Conservation (phyloP, 345 rosid species). For the Eucalyptus caleyi region DNA sequence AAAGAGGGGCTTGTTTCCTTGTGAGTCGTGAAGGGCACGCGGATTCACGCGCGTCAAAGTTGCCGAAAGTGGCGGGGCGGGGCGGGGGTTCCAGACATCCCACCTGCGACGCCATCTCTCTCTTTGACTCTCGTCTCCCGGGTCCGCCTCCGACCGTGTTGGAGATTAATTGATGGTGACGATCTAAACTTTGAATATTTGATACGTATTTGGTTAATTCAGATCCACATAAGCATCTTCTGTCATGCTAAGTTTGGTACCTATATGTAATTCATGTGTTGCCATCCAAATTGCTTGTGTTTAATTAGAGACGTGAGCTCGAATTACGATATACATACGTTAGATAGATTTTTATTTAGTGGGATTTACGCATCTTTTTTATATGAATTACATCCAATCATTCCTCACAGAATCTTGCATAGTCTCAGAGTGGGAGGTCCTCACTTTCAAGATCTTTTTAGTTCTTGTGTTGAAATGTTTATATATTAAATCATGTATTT, state of each 20-base stretch:
- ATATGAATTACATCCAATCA: not conserved
- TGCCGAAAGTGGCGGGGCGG: slow-evolving; percentile 3
- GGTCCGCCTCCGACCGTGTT: not conserved
- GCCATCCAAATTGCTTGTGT: not conserved
- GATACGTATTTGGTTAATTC: not conserved
- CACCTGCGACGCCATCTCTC: not conserved
- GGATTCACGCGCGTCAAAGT: slow-evolving; percentile 13
- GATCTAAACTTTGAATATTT: not conserved
- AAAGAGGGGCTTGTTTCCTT: slow-evolving; percentile 27
- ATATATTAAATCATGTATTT: not conserved
- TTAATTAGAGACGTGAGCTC: not conserved
- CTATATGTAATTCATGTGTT: not conserved
- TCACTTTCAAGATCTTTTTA: not conserved
- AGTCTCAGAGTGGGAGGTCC: not conserved
- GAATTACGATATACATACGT: not conserved
- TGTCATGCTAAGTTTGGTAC: not conserved
- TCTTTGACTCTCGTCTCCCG: not conserved
- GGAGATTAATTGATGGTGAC: not conserved
- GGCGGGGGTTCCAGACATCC: not conserved
- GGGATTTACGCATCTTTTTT: accelerated
- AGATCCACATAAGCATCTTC: not conserved
- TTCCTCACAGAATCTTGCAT: not conserved
- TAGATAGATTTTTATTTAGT: not conserved
- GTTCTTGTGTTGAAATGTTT: not conserved
- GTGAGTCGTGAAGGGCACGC: slow-evolving; percentile 11